phyloP scores from a whole-genome alignment of 257 asterid species.

The Fraxinus quadrangulata region DNA sequence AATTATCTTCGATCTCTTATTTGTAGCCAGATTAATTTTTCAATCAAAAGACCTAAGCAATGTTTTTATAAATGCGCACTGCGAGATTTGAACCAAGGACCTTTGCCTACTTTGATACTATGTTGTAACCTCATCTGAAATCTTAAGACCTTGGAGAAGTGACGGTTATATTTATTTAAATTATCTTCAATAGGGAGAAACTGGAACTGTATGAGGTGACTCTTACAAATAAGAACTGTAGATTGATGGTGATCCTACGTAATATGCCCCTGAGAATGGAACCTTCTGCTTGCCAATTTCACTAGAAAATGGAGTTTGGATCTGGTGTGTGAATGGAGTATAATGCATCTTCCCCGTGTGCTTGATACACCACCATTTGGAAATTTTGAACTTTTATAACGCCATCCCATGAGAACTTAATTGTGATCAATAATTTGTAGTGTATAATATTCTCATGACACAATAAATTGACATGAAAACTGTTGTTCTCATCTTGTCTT shows the following conservation, averaged over 20 bases:
- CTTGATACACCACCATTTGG: background rate
- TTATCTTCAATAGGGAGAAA: background rate
- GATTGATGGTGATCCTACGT: background rate
- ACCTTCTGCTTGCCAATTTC: background rate
- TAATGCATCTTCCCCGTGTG: background rate
- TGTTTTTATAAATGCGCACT: too few species aligned
- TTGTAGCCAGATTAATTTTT: too few species aligned
- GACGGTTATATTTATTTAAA: too few species aligned
- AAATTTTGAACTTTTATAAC: background rate
- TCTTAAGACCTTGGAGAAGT: too few species aligned
- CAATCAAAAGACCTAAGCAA: too few species aligned
- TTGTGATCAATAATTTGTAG: background rate
- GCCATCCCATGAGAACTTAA: background rate
- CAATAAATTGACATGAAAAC: background rate
- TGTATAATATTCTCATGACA: background rate
- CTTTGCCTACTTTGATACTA: background rate
- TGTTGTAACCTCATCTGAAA: background rate
- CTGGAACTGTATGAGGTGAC: background rate
- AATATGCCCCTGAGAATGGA: background rate
- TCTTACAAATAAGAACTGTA: too few species aligned
- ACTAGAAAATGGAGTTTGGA: background rate
- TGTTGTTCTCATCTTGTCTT: slow-evolving; percentile 5
- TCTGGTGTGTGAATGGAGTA: too few species aligned
- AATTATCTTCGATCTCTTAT: too few species aligned
- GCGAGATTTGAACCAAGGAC: background rate